Conservation (phyloP, 2,329 filamentous ascomycete genomes). For the Orbilia quercus region DNA sequence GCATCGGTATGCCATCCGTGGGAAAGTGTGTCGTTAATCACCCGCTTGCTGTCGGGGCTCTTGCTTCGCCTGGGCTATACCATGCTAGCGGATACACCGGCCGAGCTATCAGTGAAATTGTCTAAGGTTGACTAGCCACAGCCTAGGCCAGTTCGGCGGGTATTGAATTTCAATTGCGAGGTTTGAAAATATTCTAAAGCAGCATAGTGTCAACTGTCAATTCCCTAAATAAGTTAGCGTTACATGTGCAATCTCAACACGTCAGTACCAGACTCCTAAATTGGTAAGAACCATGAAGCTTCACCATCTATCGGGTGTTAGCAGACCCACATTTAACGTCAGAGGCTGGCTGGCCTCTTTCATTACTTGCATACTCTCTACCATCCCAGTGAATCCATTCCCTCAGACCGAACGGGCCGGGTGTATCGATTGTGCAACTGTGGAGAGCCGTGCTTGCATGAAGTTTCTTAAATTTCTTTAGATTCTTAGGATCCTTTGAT, state of each 20-base stretch:
- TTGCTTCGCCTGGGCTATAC: conserved; percentile 43
- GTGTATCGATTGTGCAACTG: too few species aligned
- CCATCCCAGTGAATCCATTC: too few species aligned
- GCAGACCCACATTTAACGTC: conserved; percentile 18
- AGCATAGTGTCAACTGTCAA: not conserved
- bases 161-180: not conserved
- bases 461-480: too few species aligned
- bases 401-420: too few species aligned
- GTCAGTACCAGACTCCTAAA: conserved; percentile 47
- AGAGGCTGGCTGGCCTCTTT: conserved; percentile 33
- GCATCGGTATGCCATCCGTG: conserved; percentile 53
- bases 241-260: conserved; percentile 20
- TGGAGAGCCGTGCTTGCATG: too few species aligned
- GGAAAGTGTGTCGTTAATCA: conserved; percentile 36
- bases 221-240: conserved; percentile 9
- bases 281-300: not conserved
- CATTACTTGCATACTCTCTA: not conserved
- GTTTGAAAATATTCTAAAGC: conserved; percentile 10
- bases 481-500: too few species aligned
- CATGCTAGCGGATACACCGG: conserved; percentile 41
- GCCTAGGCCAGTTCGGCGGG: conserved; percentile 3
- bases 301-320: not conserved
- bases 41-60: conserved; percentile 34
- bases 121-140: conserved; percentile 9
- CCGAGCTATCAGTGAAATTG: conserved; percentile 18